phyloP scores from a whole-genome alignment of 2,329 filamentous ascomycete species.

The Beauveria sp. region DNA sequence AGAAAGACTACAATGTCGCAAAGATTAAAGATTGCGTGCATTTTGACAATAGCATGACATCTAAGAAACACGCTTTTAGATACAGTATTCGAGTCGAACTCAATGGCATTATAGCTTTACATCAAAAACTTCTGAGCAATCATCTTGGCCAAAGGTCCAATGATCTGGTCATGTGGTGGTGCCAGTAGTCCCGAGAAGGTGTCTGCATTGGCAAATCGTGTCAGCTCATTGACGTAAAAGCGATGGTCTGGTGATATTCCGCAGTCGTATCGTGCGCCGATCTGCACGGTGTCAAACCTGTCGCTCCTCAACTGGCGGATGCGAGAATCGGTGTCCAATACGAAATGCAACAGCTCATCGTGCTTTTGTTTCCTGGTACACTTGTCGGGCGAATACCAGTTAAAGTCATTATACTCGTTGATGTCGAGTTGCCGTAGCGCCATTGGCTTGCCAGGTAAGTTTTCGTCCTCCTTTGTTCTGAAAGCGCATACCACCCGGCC shows the following conservation, averaged over 20 bases:
- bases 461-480: not conserved
- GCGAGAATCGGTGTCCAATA: not conserved
- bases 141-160: conserved; percentile 1
- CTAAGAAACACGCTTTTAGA: not conserved
- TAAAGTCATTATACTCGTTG: not conserved
- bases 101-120: not conserved
- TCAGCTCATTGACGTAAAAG: conserved; percentile 2
- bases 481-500: not conserved
- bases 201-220: not conserved
- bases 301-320: conserved; percentile 1
- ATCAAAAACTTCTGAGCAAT: not conserved
- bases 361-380: not conserved
- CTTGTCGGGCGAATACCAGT: not conserved
- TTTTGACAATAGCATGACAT: too few species aligned
- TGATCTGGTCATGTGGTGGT: conserved; percentile 5
- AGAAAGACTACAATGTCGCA: not conserved
- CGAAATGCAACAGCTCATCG: not conserved
- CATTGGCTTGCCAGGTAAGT: not conserved
- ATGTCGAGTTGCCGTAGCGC: not conserved
- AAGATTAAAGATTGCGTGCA: not conserved
- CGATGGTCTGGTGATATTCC: not conserved
- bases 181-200: conserved; percentile 4
- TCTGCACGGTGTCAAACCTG: conserved; percentile 1
- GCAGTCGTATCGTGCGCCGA: not conserved
- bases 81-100: not conserved